phyloP scores from a whole-genome alignment of 768 basidiomycete species.

The Sporobolomyces pararoseus region DNA sequence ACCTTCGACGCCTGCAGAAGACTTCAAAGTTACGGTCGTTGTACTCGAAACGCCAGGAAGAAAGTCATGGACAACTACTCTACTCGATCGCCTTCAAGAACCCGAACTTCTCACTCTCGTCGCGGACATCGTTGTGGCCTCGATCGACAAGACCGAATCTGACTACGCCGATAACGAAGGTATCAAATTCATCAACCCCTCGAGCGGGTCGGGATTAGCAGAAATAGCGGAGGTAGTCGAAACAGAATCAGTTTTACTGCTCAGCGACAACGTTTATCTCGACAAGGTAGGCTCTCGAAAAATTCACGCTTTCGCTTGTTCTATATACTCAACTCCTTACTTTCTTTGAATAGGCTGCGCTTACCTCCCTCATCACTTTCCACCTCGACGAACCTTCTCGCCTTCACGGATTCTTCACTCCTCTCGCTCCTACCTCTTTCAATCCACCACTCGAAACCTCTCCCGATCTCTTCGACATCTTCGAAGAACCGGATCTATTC shows the following conservation, averaged over 20 bases:
- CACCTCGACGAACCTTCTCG: constrained; percentile 25
- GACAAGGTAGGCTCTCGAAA: constrained; percentile 25
- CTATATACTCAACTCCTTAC: background rate
- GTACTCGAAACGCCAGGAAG: constrained; percentile 30
- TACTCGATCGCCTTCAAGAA: constrained; percentile 18
- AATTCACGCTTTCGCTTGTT: background rate
- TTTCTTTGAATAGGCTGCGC: constrained; percentile 25
- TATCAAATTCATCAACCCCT: constrained; percentile 14
- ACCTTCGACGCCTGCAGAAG: constrained; percentile 5
- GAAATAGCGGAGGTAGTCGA: constrained; percentile 12
- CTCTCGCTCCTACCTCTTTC: constrained; percentile 3
- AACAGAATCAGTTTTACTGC: constrained; percentile 10
- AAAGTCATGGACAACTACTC: constrained; percentile 18
- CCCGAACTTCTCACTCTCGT: constrained; percentile 25
- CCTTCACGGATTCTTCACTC: constrained; percentile 27
- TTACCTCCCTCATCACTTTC: constrained; percentile 24
- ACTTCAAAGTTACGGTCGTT: constrained; percentile 29
- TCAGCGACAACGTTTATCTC: constrained; percentile 33
- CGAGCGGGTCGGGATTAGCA: constrained; percentile 14
- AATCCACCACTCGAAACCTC: background rate
- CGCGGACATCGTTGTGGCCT: constrained; percentile 22
- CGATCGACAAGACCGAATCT: constrained; percentile 22
- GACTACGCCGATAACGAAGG: constrained; percentile 3
- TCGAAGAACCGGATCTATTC: constrained; percentile 21
- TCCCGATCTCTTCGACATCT: constrained; percentile 11